Conservation (phyloP, 371 early-diverging fungal species). For the Chytridium lagenaria region DNA sequence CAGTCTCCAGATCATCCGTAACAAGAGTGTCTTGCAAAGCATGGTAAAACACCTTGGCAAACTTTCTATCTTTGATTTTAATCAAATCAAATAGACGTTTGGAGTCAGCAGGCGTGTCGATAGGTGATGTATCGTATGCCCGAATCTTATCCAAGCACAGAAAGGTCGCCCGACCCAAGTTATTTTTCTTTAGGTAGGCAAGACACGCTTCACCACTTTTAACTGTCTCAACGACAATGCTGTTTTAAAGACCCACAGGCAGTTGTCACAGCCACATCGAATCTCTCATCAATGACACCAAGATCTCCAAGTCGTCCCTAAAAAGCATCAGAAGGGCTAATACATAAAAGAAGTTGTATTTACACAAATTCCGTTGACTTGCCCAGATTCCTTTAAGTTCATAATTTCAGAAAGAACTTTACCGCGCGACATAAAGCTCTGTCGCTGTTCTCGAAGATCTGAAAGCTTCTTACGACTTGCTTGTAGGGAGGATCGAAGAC, state of each 20-base stretch:
- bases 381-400: constrained; percentile 78
- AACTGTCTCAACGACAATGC: constrained; percentile 97
- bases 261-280: constrained; percentile 96
- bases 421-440: constrained; percentile 75
- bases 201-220: constrained; percentile 92
- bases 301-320: constrained; percentile 95
- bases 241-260: constrained; percentile 86
- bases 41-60: constrained; percentile 89
- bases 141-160: constrained; percentile 84
- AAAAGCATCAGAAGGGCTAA: background rate
- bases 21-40: constrained; percentile 94
- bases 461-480: constrained; percentile 68
- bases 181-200: constrained; percentile 83
- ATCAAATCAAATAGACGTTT: constrained; percentile 94
- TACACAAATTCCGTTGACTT: constrained; percentile 84
- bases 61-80: constrained; percentile 74
- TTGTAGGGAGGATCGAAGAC: constrained; percentile 23
- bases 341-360: constrained; percentile 26
- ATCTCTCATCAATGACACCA: constrained; percentile 93
- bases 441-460: constrained; percentile 68
- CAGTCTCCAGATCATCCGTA: constrained; percentile 86
- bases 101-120: constrained; percentile 80
- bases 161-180: constrained; percentile 91
- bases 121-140: constrained; percentile 53
- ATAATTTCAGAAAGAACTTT: constrained; percentile 75